Evolutionary conservation across 805 yeast species (phyloP).

Genomic region (Wickerhamomyces kurtzmanii): DNA sequence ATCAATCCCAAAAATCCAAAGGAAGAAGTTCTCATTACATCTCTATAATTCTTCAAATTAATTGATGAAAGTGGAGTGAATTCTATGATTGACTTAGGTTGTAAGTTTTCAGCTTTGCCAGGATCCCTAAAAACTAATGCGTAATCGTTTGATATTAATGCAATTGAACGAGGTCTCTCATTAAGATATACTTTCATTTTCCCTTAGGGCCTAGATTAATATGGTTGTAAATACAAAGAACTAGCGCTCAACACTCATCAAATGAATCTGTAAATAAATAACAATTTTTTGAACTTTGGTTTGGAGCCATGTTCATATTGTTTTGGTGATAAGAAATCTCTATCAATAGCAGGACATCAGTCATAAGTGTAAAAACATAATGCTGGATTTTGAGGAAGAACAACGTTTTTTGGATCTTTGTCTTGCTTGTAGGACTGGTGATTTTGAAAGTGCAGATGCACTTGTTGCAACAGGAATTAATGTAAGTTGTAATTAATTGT

Average conservation of each 20-base stretch:
- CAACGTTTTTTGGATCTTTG: constrained; percentile 44
- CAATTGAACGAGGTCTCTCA: constrained; percentile 58
- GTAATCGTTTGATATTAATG: constrained; percentile 47
- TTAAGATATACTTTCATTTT: constrained; percentile 55
- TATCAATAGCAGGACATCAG: too few species aligned
- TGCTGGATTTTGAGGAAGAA: too few species aligned
- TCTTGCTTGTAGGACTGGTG: constrained; percentile 63
- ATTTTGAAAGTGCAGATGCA: constrained; percentile 50
- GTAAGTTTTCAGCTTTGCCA: constrained; percentile 8
- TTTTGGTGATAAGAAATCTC: too few species aligned
- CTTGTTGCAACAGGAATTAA: constrained; percentile 43
- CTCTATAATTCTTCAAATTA: constrained; percentile 30
- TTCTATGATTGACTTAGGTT: constrained; percentile 38
- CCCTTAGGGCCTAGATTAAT: neutral
- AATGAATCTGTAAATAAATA: too few species aligned
- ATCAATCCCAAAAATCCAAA: constrained; percentile 58
- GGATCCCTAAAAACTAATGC: constrained; percentile 50
- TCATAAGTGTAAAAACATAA: too few species aligned
- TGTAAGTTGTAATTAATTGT: constrained; percentile 15
- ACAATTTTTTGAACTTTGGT: too few species aligned
- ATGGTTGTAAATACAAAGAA: constrained; percentile 1
- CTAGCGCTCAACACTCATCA: constrained; percentile 2
- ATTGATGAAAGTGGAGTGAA: constrained; percentile 33
- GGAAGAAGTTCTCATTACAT: constrained; percentile 22
- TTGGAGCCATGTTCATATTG: too few species aligned